A percentile compares a stretch with the other conserved stretches of the same genome.
These are phyloP conservation scores for Torulaspora quercuum DNA, from an alignment of 805 yeast species.

Conservation along the genomic window DNA sequence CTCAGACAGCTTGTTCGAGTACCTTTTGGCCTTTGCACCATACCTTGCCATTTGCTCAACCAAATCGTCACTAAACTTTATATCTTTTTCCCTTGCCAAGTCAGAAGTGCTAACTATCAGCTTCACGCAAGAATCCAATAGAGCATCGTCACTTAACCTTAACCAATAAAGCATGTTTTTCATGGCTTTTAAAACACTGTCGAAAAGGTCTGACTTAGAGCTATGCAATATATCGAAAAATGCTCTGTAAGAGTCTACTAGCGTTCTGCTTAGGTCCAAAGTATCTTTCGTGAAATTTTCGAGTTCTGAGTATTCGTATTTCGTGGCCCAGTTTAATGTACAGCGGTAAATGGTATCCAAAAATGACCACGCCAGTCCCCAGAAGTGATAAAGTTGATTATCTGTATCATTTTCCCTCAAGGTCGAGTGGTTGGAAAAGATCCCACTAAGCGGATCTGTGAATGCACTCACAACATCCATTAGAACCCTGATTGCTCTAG, in stretches of 20 bases:
- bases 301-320: constrained; percentile 52
- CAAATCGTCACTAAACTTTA: constrained; percentile 50
- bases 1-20: constrained; percentile 64
- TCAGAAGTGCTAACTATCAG: constrained; percentile 65
- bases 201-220: constrained; percentile 41
- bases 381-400: constrained; percentile 43
- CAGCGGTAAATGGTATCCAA: constrained; percentile 62
- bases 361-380: constrained; percentile 73
- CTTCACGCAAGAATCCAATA: constrained; percentile 62
- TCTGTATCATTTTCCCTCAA: constrained; percentile 27
- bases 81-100: constrained; percentile 53
- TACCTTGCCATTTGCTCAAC: constrained; percentile 57
- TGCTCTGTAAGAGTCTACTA: constrained; percentile 64
- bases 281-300: constrained; percentile 85
- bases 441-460: constrained; percentile 64
- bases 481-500: constrained; percentile 65
- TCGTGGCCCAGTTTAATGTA: constrained; percentile 73
- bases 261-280: constrained; percentile 66
- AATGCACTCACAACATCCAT: constrained; percentile 68
- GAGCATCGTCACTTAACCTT: constrained; percentile 72
- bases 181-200: constrained; percentile 58
- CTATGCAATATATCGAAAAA: constrained; percentile 40
- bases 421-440: constrained; percentile 37
- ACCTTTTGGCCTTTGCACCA: constrained; percentile 62
- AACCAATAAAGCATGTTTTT: constrained; percentile 74